Conservation (phyloP, 257 asterid species). For the Fraxinus pennsylvanica region DNA sequence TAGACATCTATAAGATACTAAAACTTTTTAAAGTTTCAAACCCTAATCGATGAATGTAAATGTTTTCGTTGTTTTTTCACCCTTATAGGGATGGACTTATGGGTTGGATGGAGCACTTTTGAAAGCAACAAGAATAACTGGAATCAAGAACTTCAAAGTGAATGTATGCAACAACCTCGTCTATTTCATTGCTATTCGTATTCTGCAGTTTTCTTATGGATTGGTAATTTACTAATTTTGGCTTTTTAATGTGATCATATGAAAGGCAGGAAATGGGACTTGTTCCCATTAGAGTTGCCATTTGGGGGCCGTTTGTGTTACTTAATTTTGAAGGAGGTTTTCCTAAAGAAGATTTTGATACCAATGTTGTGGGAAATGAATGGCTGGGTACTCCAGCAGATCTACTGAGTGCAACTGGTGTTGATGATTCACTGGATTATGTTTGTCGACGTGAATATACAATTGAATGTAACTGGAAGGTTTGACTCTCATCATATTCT, state of each 20-base stretch:
- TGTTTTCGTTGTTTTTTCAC: not conserved
- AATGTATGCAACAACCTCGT: conserved; percentile 40
- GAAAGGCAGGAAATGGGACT: conserved; percentile 81
- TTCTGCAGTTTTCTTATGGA: conserved; percentile 4
- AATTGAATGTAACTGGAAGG: conserved; percentile 95
- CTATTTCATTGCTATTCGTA: conserved; percentile 17
- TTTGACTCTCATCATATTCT: conserved; percentile 28
- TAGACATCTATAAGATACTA: not conserved
- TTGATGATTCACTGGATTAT: conserved; percentile 59
- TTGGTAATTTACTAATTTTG: not conserved
- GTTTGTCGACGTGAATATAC: conserved; percentile 67
- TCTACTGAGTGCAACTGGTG: conserved; percentile 51
- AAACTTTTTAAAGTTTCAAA: not conserved
- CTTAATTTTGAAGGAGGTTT: conserved; percentile 45
- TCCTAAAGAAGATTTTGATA: conserved; percentile 34
- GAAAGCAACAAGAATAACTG: conserved; percentile 69
- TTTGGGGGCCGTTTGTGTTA: conserved; percentile 87
- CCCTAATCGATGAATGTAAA: not conserved
- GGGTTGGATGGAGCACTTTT: conserved; percentile 75
- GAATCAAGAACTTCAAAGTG: conserved; percentile 74
- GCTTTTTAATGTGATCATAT: conserved; percentile 24
- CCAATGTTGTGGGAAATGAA: conserved; percentile 47
- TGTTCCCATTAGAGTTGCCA: conserved; percentile 57
- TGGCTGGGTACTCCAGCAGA: conserved; percentile 82
- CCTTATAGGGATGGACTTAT: conserved; percentile 81